phyloP scores from a whole-genome alignment of 768 basidiomycete species.

The Pleurotus ostreatus region DNA sequence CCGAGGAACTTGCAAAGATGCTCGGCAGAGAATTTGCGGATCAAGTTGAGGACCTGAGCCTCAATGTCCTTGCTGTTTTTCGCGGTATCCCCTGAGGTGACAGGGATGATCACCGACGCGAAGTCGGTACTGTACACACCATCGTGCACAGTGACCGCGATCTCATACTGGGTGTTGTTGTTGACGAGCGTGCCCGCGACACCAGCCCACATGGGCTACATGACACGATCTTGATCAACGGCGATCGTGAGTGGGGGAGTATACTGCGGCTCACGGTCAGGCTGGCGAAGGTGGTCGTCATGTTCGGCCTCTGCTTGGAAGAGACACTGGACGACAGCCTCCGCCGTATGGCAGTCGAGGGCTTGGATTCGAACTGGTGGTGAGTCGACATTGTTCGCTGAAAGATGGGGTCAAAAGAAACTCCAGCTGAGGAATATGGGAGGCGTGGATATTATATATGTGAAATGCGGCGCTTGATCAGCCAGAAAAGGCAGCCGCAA shows the following conservation, averaged over 20 bases:
- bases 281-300: constrained; percentile 50
- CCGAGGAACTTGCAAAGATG: constrained; percentile 87
- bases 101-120: constrained; percentile 52
- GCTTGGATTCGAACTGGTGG: constrained; percentile 55
- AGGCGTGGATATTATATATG: constrained; percentile 26
- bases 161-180: constrained; percentile 58
- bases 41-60: constrained; percentile 53
- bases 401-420: constrained; percentile 8
- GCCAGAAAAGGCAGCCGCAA: constrained; percentile 9
- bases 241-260: constrained; percentile 15
- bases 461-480: constrained; percentile 8
- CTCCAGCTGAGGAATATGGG: constrained; percentile 12
- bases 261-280: constrained; percentile 50
- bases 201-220: constrained; percentile 86
- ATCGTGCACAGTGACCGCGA: constrained; percentile 80
- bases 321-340: constrained; percentile 60
- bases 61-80: constrained; percentile 62
- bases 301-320: constrained; percentile 47
- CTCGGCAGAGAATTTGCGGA: constrained; percentile 69
- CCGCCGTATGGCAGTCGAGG: constrained; percentile 60
- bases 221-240: constrained; percentile 13
- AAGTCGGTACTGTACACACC: constrained; percentile 84
- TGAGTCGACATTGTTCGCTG: constrained; percentile 48
- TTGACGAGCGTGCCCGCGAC: constrained; percentile 61
- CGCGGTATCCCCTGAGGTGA: constrained; percentile 44